Evolutionary conservation across 331 rosid species (phyloP).

Genomic region (Cydonia oblonga): DNA sequence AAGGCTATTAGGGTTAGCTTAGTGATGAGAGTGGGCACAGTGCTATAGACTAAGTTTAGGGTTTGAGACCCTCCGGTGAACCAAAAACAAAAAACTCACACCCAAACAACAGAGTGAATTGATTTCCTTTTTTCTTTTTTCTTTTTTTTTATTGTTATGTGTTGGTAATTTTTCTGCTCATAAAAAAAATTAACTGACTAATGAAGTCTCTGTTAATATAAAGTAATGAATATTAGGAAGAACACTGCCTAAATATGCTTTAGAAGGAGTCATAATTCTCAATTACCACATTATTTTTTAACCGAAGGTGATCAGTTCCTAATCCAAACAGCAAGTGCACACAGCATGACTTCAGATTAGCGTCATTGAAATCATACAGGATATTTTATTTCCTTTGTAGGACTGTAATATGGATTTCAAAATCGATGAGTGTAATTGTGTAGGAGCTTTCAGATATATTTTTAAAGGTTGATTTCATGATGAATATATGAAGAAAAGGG

Average conservation of each 20-base stretch:
- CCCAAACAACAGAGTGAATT: neutral
- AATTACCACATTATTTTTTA: neutral
- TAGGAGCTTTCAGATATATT: neutral
- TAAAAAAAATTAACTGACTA: neutral
- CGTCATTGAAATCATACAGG: neutral
- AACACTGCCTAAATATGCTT: neutral
- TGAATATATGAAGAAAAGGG: slow-evolving; percentile 9
- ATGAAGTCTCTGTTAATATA: neutral
- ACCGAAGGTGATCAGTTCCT: neutral
- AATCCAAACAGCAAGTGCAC: neutral
- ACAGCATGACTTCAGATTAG: slow-evolving; percentile 29
- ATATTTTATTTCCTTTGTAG: neutral
- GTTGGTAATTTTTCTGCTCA: neutral
- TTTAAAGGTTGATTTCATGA: slow-evolving; percentile 10
- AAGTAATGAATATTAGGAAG: neutral
- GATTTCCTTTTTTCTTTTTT: neutral
- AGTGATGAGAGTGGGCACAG: neutral
- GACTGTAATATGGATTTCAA: neutral
- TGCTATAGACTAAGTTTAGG: neutral
- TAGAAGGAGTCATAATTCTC: neutral
- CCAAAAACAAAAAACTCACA: too few species aligned
- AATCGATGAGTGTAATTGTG: neutral
- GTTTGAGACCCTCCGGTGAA: neutral
- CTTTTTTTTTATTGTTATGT: neutral
- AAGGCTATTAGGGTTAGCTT: neutral